phyloP scores from a whole-genome alignment of 2,329 filamentous ascomycete genomes.

The Aspergillaceae sp. region DNA sequence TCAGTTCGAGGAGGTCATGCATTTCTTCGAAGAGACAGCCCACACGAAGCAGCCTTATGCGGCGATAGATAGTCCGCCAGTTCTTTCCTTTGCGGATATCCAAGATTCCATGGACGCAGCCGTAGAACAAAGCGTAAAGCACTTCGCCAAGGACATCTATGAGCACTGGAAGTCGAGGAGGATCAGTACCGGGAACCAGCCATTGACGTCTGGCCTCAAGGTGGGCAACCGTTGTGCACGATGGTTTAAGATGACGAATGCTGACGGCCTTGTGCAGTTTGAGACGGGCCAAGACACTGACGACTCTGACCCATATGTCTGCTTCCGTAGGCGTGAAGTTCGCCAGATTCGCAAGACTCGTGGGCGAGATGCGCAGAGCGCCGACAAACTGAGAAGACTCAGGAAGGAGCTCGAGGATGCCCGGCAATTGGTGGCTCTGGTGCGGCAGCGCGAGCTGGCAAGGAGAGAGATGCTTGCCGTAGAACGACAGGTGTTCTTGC shows the following conservation, averaged over 20 bases:
- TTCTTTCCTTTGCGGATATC: conserved; percentile 66
- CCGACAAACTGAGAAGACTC: conserved; percentile 87
- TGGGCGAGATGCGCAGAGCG: conserved; percentile 84
- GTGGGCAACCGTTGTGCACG: conserved; percentile 20
- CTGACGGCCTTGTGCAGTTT: conserved; percentile 43
- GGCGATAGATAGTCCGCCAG: conserved; percentile 76
- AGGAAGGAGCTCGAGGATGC: conserved; percentile 86
- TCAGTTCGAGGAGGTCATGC: conserved; percentile 89
- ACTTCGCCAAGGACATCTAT: conserved; percentile 70
- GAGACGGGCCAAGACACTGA: conserved; percentile 92
- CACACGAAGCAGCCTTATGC: conserved; percentile 79
- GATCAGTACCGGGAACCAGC: conserved; percentile 57
- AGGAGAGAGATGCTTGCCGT: conserved; percentile 68
- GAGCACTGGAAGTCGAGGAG: conserved; percentile 77
- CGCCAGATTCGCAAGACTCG: conserved; percentile 91
- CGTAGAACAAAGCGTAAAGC: conserved; percentile 46
- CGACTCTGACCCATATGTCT: conserved; percentile 94
- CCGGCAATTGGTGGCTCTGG: conserved; percentile 66
- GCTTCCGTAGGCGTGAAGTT: conserved; percentile 90
- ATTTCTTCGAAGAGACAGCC: conserved; percentile 85
- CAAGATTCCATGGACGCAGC: conserved; percentile 57
- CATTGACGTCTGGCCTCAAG: conserved; percentile 71
- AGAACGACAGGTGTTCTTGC: conserved; percentile 73
- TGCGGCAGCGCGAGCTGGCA: conserved; percentile 69
- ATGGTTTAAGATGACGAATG: not conserved